Base-by-base conservation (phyloP, 1,284 basidiomycete genomes). In the Rhodotorula sp. region DNA sequence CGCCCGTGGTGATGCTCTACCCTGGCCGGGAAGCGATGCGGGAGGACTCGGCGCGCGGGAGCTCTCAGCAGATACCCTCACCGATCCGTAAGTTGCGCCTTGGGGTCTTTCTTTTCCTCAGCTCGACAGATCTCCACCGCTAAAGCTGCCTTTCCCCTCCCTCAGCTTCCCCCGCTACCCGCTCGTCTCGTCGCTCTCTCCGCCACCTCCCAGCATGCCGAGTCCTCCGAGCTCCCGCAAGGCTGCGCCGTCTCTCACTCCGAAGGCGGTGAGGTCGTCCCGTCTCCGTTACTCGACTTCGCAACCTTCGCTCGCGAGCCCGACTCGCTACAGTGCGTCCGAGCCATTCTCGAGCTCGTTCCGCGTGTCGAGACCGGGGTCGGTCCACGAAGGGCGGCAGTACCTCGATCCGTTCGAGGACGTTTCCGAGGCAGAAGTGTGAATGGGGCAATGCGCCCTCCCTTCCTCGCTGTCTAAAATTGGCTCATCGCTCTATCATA, bases 381-480 rank as follows among this genome's bases (percentile, higher is more conserved):
- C 54, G 26, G 26, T 18, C 14, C 22, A 29, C 20, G 51, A 20
- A 7, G 37, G 10, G 0, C 5, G 14, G 1, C 42, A 26, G 49
- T 66, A 60, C 49, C 24, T 24, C n/a, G 64, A 66, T 26, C 64
- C 64, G 7, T 66, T 60, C 37, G 58, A 45, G 24, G 26, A 45
- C 17, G 64, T 42, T 12, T 42, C 37, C 37, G 37, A 42, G 22
- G 33, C 48, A 61, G 6, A 22, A 24, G 22, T 12, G 24, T 8
- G 56, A 6, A 42, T 37, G 10, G 22, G 55, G 22, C 12, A 12
- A 12, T 14, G 6, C 6, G 6, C 6, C 33, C 8, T 4, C 33
- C 6, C 33, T 33, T 33, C 33, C 33, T 33, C 33, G 33, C 33
- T 7, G 33, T 33, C 33, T 33, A 7, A 4, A 7, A 7, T 7